A percentile compares a stretch with the other conserved stretches of the same genome.
Conservation (phyloP, 2,329 filamentous ascomycete species). For the Arthroderma uncinatum region DNA sequence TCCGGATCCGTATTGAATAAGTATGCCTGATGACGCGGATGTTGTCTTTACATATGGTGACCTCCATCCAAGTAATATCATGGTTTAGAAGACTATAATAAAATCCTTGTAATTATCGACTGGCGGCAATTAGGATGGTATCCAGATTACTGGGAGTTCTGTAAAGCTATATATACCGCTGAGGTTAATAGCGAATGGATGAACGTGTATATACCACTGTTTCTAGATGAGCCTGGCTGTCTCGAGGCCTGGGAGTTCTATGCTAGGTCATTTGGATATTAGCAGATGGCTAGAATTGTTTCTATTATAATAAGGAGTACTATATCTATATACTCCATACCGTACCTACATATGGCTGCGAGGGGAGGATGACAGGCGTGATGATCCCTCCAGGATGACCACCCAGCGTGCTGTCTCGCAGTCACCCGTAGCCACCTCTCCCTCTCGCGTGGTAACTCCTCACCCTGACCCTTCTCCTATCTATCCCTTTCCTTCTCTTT, state of each 20-base stretch:
- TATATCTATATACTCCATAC: not conserved
- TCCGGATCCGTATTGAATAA: conserved; percentile 22
- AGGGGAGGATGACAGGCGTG: not conserved
- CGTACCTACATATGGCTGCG: not conserved
- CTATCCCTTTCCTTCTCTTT: not conserved
- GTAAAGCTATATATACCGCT: conserved; percentile 7
- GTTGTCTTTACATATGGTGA: conserved; percentile 29
- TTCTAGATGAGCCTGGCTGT: conserved; percentile 5
- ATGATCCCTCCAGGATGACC: not conserved
- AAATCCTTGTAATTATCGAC: conserved; percentile 20
- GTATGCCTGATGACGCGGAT: conserved; percentile 22
- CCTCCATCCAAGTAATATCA: conserved; percentile 27
- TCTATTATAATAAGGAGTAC: too few relatives aligned
- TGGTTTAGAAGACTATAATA: conserved; percentile 18
- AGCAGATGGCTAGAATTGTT: too few relatives aligned
- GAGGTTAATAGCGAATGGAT: conserved; percentile 5
- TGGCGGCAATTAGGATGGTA: conserved; percentile 21
- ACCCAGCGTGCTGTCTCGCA: not conserved
- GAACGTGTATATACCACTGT: conserved; percentile 4
- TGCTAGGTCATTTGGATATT: conserved; percentile 7
- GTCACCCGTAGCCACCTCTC: not conserved
- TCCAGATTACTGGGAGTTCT: conserved; percentile 10
- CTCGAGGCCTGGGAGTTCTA: conserved; percentile 8
- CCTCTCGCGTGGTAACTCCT: not conserved
- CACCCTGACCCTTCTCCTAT: not conserved